phyloP scores from a whole-genome alignment of 2,329 filamentous ascomycete species.

The Nigrospora oryzae region DNA sequence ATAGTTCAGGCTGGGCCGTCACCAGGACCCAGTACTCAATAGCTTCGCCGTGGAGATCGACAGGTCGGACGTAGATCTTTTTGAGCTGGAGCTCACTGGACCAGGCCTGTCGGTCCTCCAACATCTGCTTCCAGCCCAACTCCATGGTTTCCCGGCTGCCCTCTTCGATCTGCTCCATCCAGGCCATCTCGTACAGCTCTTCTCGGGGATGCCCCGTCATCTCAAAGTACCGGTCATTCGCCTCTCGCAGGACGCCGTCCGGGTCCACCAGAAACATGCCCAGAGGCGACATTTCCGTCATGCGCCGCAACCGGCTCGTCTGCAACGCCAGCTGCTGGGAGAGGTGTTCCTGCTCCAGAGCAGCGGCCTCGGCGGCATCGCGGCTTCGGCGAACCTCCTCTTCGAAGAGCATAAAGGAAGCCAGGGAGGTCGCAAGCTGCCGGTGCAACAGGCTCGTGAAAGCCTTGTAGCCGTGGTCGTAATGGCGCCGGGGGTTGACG shows the following conservation, averaged over 20 bases:
- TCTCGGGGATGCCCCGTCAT: conserved; percentile 33
- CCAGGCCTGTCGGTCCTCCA: conserved; percentile 23
- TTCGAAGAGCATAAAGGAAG: conserved; percentile 56
- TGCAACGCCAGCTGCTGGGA: conserved; percentile 25
- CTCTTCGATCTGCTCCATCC: conserved; percentile 28
- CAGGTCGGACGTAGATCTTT: conserved; percentile 18
- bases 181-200: conserved; percentile 28
- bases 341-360: conserved; percentile 22
- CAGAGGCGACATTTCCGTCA: conserved; percentile 26
- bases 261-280: conserved; percentile 29
- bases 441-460: conserved; percentile 39
- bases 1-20: conserved; percentile 24
- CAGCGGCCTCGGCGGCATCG: conserved; percentile 24
- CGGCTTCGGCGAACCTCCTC: conserved; percentile 49
- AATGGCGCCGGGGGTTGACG: conserved; percentile 53
- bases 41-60: conserved; percentile 23
- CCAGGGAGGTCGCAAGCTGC: conserved; percentile 52
- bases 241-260: conserved; percentile 31
- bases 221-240: conserved; percentile 37
- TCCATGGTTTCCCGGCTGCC: conserved; percentile 21
- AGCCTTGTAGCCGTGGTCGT: conserved; percentile 53
- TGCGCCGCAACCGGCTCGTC: conserved; percentile 24
- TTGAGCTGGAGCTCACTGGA: conserved; percentile 33
- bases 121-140: conserved; percentile 27
- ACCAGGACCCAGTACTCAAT: conserved; percentile 35